A percentile compares a stretch with the other conserved stretches of the same genome.
These are phyloP conservation scores for Agaricales sp. DNA, from an alignment of 1,284 basidiomycete species.

Conservation along the genomic window DNA sequence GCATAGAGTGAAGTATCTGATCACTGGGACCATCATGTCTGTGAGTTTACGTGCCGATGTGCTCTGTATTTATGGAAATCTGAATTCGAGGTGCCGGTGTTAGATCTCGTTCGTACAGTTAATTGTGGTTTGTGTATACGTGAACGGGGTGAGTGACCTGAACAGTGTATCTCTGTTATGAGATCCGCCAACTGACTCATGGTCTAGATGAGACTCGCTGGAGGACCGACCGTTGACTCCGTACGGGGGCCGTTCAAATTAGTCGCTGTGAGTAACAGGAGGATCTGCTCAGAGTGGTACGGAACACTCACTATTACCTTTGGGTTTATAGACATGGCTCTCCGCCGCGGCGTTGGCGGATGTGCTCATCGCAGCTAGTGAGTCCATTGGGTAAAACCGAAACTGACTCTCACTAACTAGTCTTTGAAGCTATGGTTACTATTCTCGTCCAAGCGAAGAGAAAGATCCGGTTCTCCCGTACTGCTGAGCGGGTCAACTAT, in stretches of 20 bases:
- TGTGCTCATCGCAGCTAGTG: neutral
- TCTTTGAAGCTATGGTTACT: neutral
- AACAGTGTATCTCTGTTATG: neutral
- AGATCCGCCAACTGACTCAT: neutral
- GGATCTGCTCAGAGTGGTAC: neutral
- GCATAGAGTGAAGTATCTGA: neutral
- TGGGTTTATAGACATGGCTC: neutral
- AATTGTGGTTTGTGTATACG: neutral
- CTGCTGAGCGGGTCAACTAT: neutral
- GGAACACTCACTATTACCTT: neutral
- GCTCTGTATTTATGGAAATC: neutral
- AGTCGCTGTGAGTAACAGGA: neutral
- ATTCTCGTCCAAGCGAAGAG: neutral
- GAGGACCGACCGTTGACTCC: neutral
- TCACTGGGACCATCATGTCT: neutral
- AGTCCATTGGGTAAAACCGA: neutral
- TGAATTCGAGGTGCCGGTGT: neutral
- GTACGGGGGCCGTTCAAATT: neutral
- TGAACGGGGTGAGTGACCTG: too few relatives aligned
- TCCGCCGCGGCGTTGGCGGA: neutral
- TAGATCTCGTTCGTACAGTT: neutral
- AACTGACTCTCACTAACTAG: neutral
- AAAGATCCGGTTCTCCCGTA: neutral
- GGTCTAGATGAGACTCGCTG: neutral
- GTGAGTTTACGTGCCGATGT: neutral